Conservation (phyloP, 2,329 filamentous ascomycete species). For the Colletotrichum sp. region DNA sequence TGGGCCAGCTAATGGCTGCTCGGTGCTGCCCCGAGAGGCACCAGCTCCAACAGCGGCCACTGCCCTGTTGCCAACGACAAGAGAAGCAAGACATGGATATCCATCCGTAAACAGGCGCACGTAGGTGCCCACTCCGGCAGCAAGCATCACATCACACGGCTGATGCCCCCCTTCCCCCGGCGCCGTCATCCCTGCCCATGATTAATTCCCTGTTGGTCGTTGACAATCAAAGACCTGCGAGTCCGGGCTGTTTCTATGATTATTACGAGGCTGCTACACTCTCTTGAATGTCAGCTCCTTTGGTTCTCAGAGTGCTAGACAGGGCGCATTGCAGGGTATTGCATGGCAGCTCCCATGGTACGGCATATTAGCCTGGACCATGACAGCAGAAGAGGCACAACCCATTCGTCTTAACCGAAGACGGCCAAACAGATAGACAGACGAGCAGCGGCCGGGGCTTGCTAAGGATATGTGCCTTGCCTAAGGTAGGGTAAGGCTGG, state of each 20-base stretch:
- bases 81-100: not conserved
- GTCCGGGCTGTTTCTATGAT: not conserved
- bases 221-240: not conserved
- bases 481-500: constrained; percentile 1
- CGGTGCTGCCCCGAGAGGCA: not conserved
- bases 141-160: not conserved
- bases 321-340: not conserved
- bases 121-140: not conserved
- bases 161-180: not conserved
- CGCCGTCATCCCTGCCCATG: not conserved
- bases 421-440: constrained; percentile 10
- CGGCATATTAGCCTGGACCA: not conserved
- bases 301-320: not conserved
- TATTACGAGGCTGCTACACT: not conserved
- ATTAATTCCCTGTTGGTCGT: not conserved
- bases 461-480: not conserved
- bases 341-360: not conserved
- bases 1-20: not conserved
- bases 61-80: not conserved
- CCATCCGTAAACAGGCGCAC: not conserved
- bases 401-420: constrained; percentile 19
- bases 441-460: not conserved
- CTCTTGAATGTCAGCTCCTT: not conserved
- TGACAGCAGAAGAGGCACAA: not conserved
- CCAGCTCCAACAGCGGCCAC: not conserved